A percentile compares a stretch with the other conserved stretches of the same genome.
These are phyloP conservation scores for Collybia mongolica DNA, from an alignment of 768 basidiomycete genomes.

Conservation along the genomic window DNA sequence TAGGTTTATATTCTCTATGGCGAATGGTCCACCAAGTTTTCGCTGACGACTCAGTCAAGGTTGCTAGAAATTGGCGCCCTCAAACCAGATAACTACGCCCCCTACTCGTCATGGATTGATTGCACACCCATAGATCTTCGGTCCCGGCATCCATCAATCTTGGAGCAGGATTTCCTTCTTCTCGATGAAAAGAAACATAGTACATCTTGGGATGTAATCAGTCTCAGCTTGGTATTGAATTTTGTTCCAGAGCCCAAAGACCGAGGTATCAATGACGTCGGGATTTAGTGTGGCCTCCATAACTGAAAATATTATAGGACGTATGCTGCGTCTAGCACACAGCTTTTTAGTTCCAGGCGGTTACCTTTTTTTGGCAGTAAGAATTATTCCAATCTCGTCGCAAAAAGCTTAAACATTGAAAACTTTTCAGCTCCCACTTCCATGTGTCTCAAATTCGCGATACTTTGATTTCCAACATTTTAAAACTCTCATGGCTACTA, in stretches of 20 bases:
- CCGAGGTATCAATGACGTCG: conserved; percentile 53
- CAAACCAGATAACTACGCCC: conserved; percentile 75
- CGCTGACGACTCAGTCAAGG: conserved; percentile 32
- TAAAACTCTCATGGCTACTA: conserved; percentile 47
- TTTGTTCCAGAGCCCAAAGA: conserved; percentile 77
- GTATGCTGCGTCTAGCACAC: conserved; percentile 67
- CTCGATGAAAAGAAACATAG: conserved; percentile 40
- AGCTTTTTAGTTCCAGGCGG: conserved; percentile 53
- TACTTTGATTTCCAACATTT: conserved; percentile 69
- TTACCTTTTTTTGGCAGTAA: conserved; percentile 68
- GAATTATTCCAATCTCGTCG: conserved; percentile 22
- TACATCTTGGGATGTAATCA: conserved; percentile 74
- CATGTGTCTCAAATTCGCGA: conserved; percentile 85
- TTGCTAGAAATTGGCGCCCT: conserved; percentile 89
- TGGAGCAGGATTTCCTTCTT: conserved; percentile 83
- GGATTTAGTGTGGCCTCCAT: not conserved
- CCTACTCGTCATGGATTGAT: conserved; percentile 69
- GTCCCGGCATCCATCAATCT: conserved; percentile 77
- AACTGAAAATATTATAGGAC: conserved; percentile 40
- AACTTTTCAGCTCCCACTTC: conserved; percentile 67
- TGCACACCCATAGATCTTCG: conserved; percentile 79
- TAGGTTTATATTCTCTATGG: conserved; percentile 28
- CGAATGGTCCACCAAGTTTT: not conserved
- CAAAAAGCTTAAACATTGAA: not conserved
- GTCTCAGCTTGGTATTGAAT: conserved; percentile 87